Evolutionary conservation across 108 stramenopile species (phyloP).

Genomic region (Aurantiochytrium sp.): DNA sequence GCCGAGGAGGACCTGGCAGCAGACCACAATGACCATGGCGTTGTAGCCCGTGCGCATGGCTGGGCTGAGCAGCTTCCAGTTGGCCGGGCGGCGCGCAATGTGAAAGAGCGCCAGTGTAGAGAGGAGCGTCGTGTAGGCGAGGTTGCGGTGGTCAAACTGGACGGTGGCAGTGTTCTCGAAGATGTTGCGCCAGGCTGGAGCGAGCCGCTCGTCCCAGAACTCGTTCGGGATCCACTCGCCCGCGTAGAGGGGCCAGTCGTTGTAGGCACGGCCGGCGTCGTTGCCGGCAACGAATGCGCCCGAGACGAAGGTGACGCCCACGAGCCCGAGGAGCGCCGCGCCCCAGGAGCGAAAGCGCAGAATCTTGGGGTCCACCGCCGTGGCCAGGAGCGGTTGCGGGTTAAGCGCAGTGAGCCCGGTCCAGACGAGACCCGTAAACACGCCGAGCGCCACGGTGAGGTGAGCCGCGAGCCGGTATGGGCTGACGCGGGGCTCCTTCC

Average conservation of each 20-base stretch:
- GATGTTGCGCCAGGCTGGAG: conserved; percentile 68
- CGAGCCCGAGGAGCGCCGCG: conserved; percentile 13
- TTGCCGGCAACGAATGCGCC: conserved; percentile 97
- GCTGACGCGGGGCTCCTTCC: conserved; percentile 84
- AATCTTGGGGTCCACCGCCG: neutral
- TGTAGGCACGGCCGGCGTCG: conserved; percentile 91
- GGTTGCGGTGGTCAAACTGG: conserved; percentile 90
- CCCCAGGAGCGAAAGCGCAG: conserved; percentile 20
- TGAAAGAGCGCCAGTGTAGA: conserved; percentile 62
- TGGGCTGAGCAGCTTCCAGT: conserved; percentile 3
- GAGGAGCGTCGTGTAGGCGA: conserved; percentile 76
- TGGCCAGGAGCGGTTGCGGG: neutral
- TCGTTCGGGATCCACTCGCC: conserved; percentile 77
- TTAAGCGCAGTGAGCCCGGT: conserved; percentile 79
- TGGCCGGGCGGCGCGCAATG: conserved; percentile 35
- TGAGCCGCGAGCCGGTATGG: conserved; percentile 93
- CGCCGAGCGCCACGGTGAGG: conserved; percentile 72
- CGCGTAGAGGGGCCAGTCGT: conserved; percentile 86
- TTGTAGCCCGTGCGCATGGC: conserved; percentile 64
- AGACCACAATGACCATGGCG: conserved; percentile 70
- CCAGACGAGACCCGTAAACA: conserved; percentile 80
- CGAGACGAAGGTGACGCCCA: conserved; percentile 69
- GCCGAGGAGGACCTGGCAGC: conserved; percentile 83
- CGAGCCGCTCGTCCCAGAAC: conserved; percentile 58
- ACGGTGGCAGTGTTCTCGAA: conserved; percentile 95